Base-by-base conservation (phyloP, 1,284 basidiomycete genomes). In the Cystobasidium pallidum region DNA sequence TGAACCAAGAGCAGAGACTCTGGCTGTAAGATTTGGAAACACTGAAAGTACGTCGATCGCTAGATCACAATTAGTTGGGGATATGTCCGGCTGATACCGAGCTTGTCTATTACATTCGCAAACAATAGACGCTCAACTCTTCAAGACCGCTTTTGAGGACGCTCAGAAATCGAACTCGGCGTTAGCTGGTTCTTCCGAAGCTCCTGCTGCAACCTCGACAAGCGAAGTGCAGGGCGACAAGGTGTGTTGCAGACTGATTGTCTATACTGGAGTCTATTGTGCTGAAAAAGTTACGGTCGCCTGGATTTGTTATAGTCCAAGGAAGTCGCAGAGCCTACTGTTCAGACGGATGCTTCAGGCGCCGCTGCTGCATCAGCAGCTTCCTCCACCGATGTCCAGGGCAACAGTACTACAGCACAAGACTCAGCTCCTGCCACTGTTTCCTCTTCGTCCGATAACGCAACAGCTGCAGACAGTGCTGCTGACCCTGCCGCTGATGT, bases 21-120 rank as follows among this genome's bases (percentile, higher is more conserved):
- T 99, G 70, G 96, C 96, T 59, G 98, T 99, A 80, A 91, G 96
- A 74, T 99, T 99, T 80, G 95, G 92, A 75, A 99, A 97, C 84
- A 86, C 91, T 74, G 96, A 99, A 34, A 94, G 94, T 96, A 78
- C 82, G 92, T 85, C 26, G n/a, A 41, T 8, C 39, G 63, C 74
- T 43, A n/a, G 26, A 17, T 24, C n/a, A n/a, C n/a, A n/a, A n/a
- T n/a, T n/a, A n/a, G n/a, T n/a, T n/a, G n/a, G 36, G 6, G 36
- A 39, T 39, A 39, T 39, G 36, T 39, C 6, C n/a, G n/a, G n/a
- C n/a, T 39, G 36, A 39, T 39, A 39, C 36, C 36, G 36, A 13
- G 36, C 36, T 39, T 26, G 11, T 15, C 32, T 11, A 34, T 19
- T 6, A 17, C 21, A 7, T n/a, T 55, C 34, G 6, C 51, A 13